phyloP scores from a whole-genome alignment of 108 stramenopile species.

The Nitzschia palea region DNA sequence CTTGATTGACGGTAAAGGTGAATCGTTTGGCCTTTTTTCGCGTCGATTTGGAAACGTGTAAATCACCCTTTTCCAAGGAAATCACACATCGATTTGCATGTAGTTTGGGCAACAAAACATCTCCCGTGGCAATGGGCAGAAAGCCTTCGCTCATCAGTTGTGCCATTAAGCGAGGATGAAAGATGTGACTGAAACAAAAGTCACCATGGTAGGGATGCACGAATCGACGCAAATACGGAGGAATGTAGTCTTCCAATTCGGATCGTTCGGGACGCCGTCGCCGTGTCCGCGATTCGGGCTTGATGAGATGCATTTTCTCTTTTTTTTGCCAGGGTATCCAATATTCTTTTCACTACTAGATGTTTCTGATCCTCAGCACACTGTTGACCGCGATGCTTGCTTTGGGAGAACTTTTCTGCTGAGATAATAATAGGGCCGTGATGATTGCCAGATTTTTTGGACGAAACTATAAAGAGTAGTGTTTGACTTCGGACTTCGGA shows the following conservation, averaged over 20 bases:
- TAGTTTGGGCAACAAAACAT: constrained; percentile 75
- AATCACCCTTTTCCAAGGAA: constrained; percentile 19
- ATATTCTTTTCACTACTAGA: too few relatives aligned
- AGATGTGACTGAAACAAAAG: constrained; percentile 63
- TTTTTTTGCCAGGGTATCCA: too few relatives aligned
- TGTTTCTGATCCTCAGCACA: too few relatives aligned
- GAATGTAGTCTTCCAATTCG: constrained; percentile 47
- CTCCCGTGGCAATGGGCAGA: constrained; percentile 75
- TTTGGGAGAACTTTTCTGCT: too few relatives aligned
- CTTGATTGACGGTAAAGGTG: constrained; percentile 61
- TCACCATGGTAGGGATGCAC: constrained; percentile 70
- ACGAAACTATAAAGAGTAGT: too few relatives aligned
- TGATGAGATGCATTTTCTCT: too few relatives aligned
- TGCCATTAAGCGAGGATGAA: constrained; percentile 63
- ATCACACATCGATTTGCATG: constrained; percentile 78
- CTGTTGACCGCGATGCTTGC: too few relatives aligned
- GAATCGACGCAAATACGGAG: constrained; percentile 44
- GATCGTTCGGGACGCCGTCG: too few relatives aligned
- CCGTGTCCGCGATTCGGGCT: too few relatives aligned
- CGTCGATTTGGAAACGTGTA: constrained; percentile 72
- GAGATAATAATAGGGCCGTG: too few relatives aligned
- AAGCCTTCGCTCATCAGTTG: constrained; percentile 86
- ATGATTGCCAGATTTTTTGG: too few relatives aligned
- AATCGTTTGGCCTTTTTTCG: constrained; percentile 72
- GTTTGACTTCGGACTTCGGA: too few relatives aligned